Evolutionary conservation across 2,329 filamentous ascomycete species (phyloP).

Genomic region (Exophiala dermatitidis): DNA sequence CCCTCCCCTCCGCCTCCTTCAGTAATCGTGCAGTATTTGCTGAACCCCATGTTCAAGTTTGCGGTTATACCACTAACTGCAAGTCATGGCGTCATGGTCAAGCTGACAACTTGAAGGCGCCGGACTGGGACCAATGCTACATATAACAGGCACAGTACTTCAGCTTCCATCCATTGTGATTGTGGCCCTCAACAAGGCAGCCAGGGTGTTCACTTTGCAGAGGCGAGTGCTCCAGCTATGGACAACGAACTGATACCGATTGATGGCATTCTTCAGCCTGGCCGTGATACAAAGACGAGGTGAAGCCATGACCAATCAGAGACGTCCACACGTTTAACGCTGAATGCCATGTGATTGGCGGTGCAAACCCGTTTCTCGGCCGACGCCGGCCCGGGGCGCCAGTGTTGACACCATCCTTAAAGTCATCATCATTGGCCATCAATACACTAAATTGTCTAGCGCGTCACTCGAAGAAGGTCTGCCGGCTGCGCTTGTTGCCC

Average conservation of each 20-base stretch:
- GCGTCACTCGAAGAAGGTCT: not conserved
- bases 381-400: conserved; percentile 1
- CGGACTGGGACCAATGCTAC: too few species aligned
- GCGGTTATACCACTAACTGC: not conserved
- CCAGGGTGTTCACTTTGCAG: not conserved
- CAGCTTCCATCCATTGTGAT: too few species aligned
- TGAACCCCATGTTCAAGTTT: not conserved
- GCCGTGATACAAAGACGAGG: not conserved
- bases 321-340: not conserved
- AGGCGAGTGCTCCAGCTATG: not conserved
- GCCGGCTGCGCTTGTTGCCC: not conserved
- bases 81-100: conserved; percentile 14
- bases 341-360: not conserved
- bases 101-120: not conserved
- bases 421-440: not conserved
- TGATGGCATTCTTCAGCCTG: not conserved
- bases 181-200: too few species aligned
- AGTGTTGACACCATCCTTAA: conserved; percentile 5
- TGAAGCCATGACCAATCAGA: not conserved
- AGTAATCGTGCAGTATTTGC: not conserved
- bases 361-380: conserved; percentile 6
- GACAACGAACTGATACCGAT: not conserved
- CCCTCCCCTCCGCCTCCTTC: not conserved
- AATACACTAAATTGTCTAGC: not conserved
- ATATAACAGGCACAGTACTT: too few species aligned